Conservation (phyloP, 2,329 filamentous ascomycete species). For the Verticillium tricorpus region DNA sequence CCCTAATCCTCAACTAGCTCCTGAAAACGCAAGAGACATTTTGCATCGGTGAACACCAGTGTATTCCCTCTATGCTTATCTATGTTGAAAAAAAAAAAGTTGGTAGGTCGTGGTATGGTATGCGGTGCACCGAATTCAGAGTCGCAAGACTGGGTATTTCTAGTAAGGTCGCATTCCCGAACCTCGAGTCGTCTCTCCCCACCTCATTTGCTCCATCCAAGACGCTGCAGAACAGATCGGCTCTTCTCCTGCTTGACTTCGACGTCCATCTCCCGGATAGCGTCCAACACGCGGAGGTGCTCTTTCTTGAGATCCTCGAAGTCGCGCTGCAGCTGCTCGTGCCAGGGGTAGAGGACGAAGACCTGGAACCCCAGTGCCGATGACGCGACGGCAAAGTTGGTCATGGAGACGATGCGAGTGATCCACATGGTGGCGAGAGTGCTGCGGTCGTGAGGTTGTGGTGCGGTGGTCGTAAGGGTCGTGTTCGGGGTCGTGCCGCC, state of each 20-base stretch:
- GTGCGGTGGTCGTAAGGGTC: neutral
- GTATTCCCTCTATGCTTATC: neutral
- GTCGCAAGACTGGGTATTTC: neutral
- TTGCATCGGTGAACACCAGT: neutral
- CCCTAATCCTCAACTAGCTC: no score
- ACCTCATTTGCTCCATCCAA: conserved; percentile 6
- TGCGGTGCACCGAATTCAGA: neutral
- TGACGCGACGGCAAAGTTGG: conserved; percentile 61
- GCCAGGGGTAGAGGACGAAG: conserved; percentile 67
- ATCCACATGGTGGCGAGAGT: conserved; percentile 22
- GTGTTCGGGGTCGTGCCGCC: neutral
- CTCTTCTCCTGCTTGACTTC: conserved; percentile 11
- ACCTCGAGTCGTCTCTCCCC: neutral
- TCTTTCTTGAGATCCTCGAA: conserved; percentile 57
- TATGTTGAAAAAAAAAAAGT: neutral
- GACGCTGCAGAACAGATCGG: conserved; percentile 10
- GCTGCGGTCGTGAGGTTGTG: neutral
- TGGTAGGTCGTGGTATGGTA: neutral
- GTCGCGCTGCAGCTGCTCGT: conserved; percentile 58
- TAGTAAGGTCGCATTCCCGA: neutral
- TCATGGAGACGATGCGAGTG: conserved; percentile 49
- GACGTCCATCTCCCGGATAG: conserved; percentile 23
- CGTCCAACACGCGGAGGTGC: conserved; percentile 40
- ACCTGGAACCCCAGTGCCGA: conserved; percentile 65
- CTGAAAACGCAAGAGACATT: no score